Evolutionary conservation across 306 rosid genomes (phyloP).

Genomic region (Cajanus cajan): DNA sequence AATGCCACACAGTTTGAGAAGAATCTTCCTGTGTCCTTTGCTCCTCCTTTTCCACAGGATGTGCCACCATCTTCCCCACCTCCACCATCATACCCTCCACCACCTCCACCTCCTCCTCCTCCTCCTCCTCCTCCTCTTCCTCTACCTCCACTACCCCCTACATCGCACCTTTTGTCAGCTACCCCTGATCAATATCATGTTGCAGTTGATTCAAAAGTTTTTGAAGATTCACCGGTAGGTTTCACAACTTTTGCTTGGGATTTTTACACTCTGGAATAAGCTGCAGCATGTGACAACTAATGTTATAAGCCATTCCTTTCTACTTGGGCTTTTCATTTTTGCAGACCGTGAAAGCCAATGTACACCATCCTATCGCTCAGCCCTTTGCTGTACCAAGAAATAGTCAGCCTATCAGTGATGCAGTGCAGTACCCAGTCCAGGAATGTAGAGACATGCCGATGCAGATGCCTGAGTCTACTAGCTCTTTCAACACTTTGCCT

Average conservation of each 20-base stretch:
- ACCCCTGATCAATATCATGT: conserved; percentile 44
- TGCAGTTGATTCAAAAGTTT: conserved; percentile 50
- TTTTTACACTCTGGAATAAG: not conserved
- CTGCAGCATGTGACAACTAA: conserved; percentile 24
- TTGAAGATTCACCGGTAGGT: conserved; percentile 59
- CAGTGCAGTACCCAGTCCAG: conserved; percentile 44
- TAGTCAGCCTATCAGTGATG: conserved; percentile 53
- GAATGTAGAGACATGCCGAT: conserved; percentile 66
- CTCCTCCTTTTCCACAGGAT: conserved; percentile 69
- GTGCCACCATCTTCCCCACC: conserved; percentile 70
- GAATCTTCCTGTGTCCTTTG: conserved; percentile 42
- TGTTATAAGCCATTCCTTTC: conserved; percentile 7
- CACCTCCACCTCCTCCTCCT: conserved; percentile 48
- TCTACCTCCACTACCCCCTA: conserved; percentile 33
- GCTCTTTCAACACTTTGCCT: conserved; percentile 51
- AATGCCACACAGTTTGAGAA: conserved; percentile 44
- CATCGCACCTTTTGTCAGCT: conserved; percentile 29
- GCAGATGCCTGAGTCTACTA: conserved; percentile 55
- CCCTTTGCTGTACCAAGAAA: conserved; percentile 53
- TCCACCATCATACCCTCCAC: conserved; percentile 70
- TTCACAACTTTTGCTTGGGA: conserved; percentile 6
- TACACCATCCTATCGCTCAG: conserved; percentile 47
- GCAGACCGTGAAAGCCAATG: conserved; percentile 56
- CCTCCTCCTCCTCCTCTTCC: conserved; percentile 37
- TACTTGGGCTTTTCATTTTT: conserved; percentile 25